Conservation (phyloP, 2,329 filamentous ascomycete species). For the Penicillium sp. region DNA sequence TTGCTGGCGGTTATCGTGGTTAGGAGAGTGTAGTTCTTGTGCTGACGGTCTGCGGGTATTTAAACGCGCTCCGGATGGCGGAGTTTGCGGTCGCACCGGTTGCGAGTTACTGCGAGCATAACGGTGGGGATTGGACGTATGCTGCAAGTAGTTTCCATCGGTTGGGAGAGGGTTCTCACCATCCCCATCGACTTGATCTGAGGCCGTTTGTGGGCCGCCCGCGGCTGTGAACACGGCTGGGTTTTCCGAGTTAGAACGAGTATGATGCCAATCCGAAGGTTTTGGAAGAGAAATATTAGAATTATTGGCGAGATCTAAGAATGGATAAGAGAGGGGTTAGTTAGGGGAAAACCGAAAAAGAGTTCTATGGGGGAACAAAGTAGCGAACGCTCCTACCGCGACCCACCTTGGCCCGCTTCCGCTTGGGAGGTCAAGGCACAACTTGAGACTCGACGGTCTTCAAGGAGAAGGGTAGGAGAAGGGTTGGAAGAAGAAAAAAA, state of each 20-base stretch:
- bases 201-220: slow-evolving; percentile 28
- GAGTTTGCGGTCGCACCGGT: slow-evolving; percentile 43
- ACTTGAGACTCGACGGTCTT: neutral
- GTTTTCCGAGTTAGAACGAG: slow-evolving; percentile 60
- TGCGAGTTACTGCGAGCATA: slow-evolving; percentile 45
- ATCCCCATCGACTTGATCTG: slow-evolving; percentile 33
- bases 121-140: slow-evolving; percentile 30
- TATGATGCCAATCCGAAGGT: slow-evolving; percentile 59
- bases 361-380: slow-evolving; percentile 14
- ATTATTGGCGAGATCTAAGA: neutral
- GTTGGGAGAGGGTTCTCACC: slow-evolving; percentile 25
- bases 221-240: slow-evolving; percentile 46
- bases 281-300: slow-evolving; percentile 39
- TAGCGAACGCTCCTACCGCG: slow-evolving; percentile 26
- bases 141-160: slow-evolving; percentile 29
- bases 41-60: slow-evolving; percentile 27
- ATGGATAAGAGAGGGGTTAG: neutral
- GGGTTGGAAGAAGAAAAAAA: neutral
- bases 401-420: slow-evolving; percentile 23
- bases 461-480: neutral
- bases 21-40: slow-evolving; percentile 25
- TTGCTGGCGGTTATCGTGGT: slow-evolving; percentile 27
- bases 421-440: slow-evolving; percentile 14
- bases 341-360: slow-evolving; percentile 6
- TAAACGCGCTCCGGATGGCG: slow-evolving; percentile 30